Base-by-base conservation (phyloP, 306 rosid species). In the Canavalia gladiata region DNA sequence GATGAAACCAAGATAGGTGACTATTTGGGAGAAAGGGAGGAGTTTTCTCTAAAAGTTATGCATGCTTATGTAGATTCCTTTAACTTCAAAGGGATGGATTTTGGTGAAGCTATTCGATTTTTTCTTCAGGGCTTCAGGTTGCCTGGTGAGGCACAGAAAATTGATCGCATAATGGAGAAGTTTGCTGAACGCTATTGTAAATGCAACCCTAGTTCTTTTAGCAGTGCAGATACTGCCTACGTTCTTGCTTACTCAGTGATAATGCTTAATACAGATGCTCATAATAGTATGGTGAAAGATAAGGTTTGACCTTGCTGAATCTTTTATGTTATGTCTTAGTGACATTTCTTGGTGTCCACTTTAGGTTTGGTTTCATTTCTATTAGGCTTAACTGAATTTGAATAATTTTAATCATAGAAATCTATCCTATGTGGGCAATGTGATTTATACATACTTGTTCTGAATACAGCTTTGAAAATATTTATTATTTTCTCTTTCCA, bases 131-230 rank as follows among this genome's bases (percentile, higher is more conserved):
- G 99, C 84, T 96, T 96, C 89, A 93, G 91, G 89, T 85, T 96
- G 79, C 99, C 99, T 59, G 99, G 99, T 83, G 99, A 96, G 86
- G 99, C 99, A 76, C 99, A 96, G 81, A 96, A 96, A 88, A 96
- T 96, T 56, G 99, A 96, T 81, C 99, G 98, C 71, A 96, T 96
- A 79, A 96, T 96, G 99, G 99, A 96, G 97, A 96, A 96, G 91
- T 93, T 96, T 90, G 99, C 99, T n/a, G 99, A 96, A 87, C 98
- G 99, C 60, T 96, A 88, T 84, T 96, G 99, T 87, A 96, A 93
- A 93, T 93, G 97, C 90, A 96, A 80, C 70, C 97, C 98, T 33
- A 92, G 87, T 92, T 92, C 97, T 59, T 96, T 96, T 84, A 87
- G 97, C 75, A 93, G 99, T 88, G 99, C 99, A 66, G 99, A 96